Base-by-base conservation (phyloP, 75 land plant species). In the Isoetes taiwanensis region DNA sequence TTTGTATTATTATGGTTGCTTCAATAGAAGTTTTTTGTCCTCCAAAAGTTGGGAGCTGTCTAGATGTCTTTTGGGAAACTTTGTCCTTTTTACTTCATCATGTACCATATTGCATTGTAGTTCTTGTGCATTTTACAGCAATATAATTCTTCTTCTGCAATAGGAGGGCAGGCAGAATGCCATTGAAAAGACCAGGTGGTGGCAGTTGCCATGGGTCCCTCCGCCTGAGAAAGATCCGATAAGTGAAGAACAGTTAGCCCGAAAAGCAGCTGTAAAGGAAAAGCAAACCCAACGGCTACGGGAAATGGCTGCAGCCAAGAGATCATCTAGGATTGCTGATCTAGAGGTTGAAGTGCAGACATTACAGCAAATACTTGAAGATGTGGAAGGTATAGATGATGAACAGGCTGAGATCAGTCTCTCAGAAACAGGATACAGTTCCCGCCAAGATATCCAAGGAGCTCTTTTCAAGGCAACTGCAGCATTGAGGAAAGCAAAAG, bases 131-230 rank as follows among this genome's bases (percentile, higher is more conserved):
- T n/a, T n/a, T n/a, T n/a, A n/a, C n/a, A n/a, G n/a, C n/a, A n/a
- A n/a, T n/a, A n/a, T n/a, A n/a, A n/a, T n/a, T n/a, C n/a, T n/a
- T n/a, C n/a, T n/a, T n/a, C n/a, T n/a, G n/a, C n/a, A 2, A 46
- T 78, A 90, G 97, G 76, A 65, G 39, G 82, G 80, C 21, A 62
- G 55, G 34, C 68, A 82, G 52, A 82, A 77, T 58, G 85, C 90
- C 38, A 80, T 86, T 55, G 86, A 81, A n/a, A 93, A 84, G 50
- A 77, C 69, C 11, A 81, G 78, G 57, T 73, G 62, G 54, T 93
- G 98, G 98, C 95, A 93, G 57, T 73, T 93, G 1, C 98, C 98
- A 30, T 87, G 80, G 82, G 53, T 77, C 30, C 76, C 93, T 42
- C 79, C 83, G 41, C 46, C 41, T 35, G 83, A 79, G 48, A 66